These are phyloP conservation scores for Claviceps cyperi DNA, from an alignment of 2,329 filamentous ascomycete genomes.

Conservation along the genomic window DNA sequence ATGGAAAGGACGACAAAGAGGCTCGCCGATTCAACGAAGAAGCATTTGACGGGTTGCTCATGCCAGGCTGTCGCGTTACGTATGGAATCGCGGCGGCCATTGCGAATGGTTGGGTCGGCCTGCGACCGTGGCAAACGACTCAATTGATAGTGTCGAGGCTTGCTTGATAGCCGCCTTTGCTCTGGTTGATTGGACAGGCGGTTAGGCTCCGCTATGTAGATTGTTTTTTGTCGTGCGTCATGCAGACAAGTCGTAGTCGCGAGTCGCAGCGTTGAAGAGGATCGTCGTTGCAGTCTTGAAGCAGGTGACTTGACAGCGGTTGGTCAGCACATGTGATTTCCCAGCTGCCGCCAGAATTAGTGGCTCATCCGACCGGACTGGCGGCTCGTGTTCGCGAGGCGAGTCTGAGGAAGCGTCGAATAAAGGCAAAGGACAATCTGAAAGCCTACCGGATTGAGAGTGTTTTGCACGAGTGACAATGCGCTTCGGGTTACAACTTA, in stretches of 20 bases:
- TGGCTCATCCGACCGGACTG: constrained; percentile 1
- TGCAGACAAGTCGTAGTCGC: background rate
- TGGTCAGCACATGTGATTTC: background rate
- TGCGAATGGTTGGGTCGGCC: background rate
- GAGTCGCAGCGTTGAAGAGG: background rate
- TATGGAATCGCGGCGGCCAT: constrained; percentile 31
- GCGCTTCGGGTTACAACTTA: too few relatives aligned
- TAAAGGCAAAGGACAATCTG: background rate
- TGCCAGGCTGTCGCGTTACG: constrained; percentile 24
- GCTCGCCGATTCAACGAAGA: constrained; percentile 25
- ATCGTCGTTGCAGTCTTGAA: background rate
- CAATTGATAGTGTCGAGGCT: background rate
- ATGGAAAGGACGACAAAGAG: constrained; percentile 51
- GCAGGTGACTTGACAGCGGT: background rate
- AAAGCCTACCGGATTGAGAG: constrained; percentile 10
- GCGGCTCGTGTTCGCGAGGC: background rate
- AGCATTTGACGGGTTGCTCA: constrained; percentile 21
- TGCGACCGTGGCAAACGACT: background rate
- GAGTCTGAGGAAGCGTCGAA: background rate
- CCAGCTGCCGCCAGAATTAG: background rate
- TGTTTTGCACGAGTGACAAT: constrained; percentile 2
- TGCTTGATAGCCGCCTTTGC: background rate
- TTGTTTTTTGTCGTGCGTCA: background rate
- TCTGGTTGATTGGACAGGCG: background rate
- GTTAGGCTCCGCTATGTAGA: background rate